Base-by-base conservation (phyloP, 2,329 filamentous ascomycete species). In the Fusarium fujikuroi region DNA sequence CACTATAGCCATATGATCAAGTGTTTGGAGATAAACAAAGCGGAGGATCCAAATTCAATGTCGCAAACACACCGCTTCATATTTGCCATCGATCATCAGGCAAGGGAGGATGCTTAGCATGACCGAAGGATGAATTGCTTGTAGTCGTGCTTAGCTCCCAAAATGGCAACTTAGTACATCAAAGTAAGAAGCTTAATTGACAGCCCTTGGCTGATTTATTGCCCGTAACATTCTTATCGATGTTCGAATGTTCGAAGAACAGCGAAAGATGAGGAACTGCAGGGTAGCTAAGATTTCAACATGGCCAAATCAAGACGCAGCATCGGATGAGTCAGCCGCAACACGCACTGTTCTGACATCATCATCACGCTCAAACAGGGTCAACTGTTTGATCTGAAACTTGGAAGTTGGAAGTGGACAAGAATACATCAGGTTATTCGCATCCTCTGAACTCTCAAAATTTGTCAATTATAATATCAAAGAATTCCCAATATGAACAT, bases 401-500 rank as follows among this genome's bases (percentile, higher is more conserved):
- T 69, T 72, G 69, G 69, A 70, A 69, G 50, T 69, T 63, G 66
- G 66, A 72, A 72, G 37, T 57, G 43, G 47, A 49, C n/a, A 42
- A 32, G n/a, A 34, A 59, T 58, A 68, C 59, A 67, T 68, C 46
- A 72, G 21, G 23, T 39, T 36, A 39, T 54, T 44, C 28, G 4
- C 3, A 14, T n/a, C n/a, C 34, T 19, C 3, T 7, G 8, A 8
- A 0, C 9, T 34, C 14, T 9, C 9, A 7, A 14, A 16, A 6
- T 15, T n/a, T 18, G 16, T 19, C 32, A 16, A 9, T 21, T 28
- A 4, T 11, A 36, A 49, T 16, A 4, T 32, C 15, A 36, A 25
- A 15, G 2, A n/a, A 19, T 36, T 25, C 16, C 21, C 46, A 50
- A 44, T 11, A 79, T 79, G 78, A 80, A 76, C 37, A 42, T 80